Percentiles rank a stretch among this genome's conserved stretches.
Evolutionary conservation across 805 yeast species (phyloP).

Genomic region (Teunomyces funiuensis): DNA sequence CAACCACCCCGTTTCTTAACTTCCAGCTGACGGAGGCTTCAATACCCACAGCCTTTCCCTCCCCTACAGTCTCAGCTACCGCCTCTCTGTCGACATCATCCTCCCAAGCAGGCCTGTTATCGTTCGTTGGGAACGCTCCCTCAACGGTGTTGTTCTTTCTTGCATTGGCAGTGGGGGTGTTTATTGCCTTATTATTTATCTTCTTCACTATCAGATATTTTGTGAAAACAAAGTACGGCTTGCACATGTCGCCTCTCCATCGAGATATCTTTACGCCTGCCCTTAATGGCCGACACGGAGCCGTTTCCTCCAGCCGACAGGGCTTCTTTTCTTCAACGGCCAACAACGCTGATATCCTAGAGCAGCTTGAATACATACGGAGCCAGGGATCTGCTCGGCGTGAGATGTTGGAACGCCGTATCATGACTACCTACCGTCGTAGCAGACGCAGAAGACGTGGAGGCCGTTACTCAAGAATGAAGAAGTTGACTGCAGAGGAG

Average conservation of each 20-base stretch:
- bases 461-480: slow-evolving; percentile 45
- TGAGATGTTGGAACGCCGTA: slow-evolving; percentile 1
- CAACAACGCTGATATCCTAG: slow-evolving; percentile 26
- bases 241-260: slow-evolving; percentile 42
- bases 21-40: background rate
- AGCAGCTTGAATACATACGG: slow-evolving; percentile 36
- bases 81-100: background rate
- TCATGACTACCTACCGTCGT: slow-evolving; percentile 7
- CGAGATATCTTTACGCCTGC: background rate
- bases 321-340: background rate
- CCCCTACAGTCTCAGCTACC: background rate
- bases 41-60: background rate
- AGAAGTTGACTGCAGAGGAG: slow-evolving; percentile 53
- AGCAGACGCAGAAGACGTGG: slow-evolving; percentile 41
- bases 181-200: slow-evolving; percentile 54
- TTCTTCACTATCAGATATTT: slow-evolving; percentile 64
- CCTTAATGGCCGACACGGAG: slow-evolving; percentile 1
- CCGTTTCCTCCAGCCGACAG: background rate
- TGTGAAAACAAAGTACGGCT: slow-evolving; percentile 55
- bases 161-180: slow-evolving; percentile 61
- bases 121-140: slow-evolving; percentile 50
- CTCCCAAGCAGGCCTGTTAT: slow-evolving; percentile 2
- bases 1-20: background rate
- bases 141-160: slow-evolving; percentile 64
- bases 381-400: slow-evolving; percentile 28